Percentiles rank a stretch among this genome's conserved stretches.
Conservation (phyloP, 257 asterid genomes). For the Ocimum tenuiflorum region DNA sequence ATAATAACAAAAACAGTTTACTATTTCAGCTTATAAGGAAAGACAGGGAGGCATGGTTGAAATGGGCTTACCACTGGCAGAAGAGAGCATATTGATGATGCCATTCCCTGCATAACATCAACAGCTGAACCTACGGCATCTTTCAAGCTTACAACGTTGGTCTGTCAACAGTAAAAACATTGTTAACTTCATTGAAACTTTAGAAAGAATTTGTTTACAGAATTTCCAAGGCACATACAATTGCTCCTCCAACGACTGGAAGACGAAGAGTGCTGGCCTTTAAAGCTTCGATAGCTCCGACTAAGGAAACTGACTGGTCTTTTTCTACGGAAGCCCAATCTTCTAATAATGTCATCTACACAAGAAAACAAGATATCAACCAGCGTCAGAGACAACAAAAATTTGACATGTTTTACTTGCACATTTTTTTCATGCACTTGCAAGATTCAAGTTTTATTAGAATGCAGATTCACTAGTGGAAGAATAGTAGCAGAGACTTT, state of each 20-base stretch:
- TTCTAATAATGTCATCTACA: constrained; percentile 56
- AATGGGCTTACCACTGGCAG: constrained; percentile 45
- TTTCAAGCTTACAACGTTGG: constrained; percentile 62
- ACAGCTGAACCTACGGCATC: constrained; percentile 81
- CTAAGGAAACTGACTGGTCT: constrained; percentile 61
- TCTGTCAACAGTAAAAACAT: constrained; percentile 30
- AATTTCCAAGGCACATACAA: constrained; percentile 34
- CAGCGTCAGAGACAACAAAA: not conserved
- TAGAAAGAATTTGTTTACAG: not conserved
- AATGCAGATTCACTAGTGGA: too few species aligned
- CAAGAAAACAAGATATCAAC: not conserved
- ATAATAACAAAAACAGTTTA: not conserved
- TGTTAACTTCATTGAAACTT: constrained; percentile 1
- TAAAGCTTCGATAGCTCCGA: constrained; percentile 84
- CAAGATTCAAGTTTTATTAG: too few species aligned
- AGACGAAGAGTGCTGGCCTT: constrained; percentile 94
- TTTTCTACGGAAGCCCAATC: constrained; percentile 71
- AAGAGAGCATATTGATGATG: constrained; percentile 43
- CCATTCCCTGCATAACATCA: constrained; percentile 73
- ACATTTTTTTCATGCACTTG: too few species aligned
- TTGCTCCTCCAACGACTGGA: constrained; percentile 80
- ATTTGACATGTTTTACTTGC: not conserved
- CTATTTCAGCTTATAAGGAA: not conserved
- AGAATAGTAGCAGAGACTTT: too few species aligned
- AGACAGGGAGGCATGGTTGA: not conserved